phyloP scores from a whole-genome alignment of 345 rosid species.

The Viola odorata region DNA sequence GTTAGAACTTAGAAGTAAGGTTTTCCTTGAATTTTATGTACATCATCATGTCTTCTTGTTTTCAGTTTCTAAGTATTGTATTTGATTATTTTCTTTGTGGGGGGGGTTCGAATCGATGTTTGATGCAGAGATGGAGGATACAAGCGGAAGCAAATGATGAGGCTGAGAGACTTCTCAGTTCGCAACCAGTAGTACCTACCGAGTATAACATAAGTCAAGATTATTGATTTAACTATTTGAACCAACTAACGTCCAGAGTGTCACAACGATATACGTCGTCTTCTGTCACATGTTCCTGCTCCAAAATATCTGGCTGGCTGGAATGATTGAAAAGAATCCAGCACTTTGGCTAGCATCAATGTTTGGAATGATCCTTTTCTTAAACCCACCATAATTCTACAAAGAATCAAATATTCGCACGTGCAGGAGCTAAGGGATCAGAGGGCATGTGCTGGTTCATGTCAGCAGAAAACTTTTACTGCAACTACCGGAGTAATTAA shows the following conservation, averaged over 20 bases:
- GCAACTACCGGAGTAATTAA: neutral
- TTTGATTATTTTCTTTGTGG: neutral
- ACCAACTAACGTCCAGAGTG: neutral
- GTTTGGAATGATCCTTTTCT: neutral
- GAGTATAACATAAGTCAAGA: constrained; percentile 27
- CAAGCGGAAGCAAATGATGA: constrained; percentile 97
- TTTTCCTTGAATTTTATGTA: neutral
- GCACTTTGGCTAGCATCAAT: neutral
- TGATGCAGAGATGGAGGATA: constrained; percentile 69
- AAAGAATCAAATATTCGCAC: neutral
- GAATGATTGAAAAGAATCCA: neutral
- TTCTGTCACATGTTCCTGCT: neutral
- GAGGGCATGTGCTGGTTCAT: neutral
- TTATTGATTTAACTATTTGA: neutral
- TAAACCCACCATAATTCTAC: neutral
- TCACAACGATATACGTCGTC: neutral
- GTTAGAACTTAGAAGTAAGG: neutral
- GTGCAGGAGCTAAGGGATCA: neutral
- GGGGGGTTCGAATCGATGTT: neutral
- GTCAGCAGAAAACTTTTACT: neutral
- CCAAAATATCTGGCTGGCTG: neutral
- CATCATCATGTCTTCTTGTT: neutral
- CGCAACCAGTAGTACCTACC: constrained; percentile 37
- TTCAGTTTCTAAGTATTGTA: neutral
- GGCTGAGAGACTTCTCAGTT: constrained; percentile 81